phyloP scores from a whole-genome alignment of 2,329 filamentous ascomycete species.

The Pseudocercospora eumusae region DNA sequence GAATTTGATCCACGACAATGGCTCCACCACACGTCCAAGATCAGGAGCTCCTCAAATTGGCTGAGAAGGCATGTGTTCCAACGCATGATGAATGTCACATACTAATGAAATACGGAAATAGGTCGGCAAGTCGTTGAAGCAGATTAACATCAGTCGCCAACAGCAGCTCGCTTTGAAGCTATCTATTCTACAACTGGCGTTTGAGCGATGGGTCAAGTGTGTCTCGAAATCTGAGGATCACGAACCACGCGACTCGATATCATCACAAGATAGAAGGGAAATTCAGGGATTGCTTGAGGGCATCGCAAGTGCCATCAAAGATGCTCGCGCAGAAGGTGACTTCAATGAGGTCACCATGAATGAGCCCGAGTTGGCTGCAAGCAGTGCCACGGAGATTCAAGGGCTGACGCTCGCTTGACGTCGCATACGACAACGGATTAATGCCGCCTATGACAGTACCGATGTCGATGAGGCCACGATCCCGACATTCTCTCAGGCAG shows the following conservation, averaged over 20 bases:
- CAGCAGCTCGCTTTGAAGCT: neutral
- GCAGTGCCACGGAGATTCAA: neutral
- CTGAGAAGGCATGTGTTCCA: neutral
- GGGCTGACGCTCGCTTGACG: neutral
- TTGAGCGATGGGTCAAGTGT: neutral
- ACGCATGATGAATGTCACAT: neutral
- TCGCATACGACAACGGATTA: neutral
- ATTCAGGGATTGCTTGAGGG: neutral
- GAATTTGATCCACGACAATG: neutral
- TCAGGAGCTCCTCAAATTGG: neutral
- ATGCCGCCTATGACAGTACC: neutral
- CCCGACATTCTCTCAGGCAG: neutral
- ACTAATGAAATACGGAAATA: neutral
- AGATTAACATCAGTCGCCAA: neutral
- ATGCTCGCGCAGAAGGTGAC: neutral
- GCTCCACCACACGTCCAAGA: neutral
- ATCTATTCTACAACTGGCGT: neutral
- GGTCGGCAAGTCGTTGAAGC: neutral
- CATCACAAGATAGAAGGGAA: neutral
- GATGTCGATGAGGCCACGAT: neutral
- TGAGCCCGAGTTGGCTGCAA: neutral
- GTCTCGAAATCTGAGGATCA: neutral
- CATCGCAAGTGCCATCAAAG: neutral
- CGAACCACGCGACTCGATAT: neutral
- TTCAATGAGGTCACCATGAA: neutral